A percentile compares a stretch with the other conserved stretches of the same genome.
These are phyloP conservation scores for Moniliella sp. DNA, from an alignment of 1,284 basidiomycete genomes.

Conservation along the genomic window DNA sequence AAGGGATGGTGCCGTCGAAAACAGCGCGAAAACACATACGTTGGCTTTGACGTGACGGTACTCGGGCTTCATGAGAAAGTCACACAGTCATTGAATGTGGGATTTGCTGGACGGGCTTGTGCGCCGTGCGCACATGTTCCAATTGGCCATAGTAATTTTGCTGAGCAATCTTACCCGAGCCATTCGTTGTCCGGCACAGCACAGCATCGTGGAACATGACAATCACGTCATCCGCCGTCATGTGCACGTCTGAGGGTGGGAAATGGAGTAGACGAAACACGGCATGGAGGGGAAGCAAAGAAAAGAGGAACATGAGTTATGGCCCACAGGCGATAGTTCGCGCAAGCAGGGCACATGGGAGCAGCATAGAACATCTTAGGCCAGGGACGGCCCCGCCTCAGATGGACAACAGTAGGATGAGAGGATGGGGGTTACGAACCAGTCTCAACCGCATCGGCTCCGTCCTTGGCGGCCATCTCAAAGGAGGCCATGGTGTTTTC, in stretches of 20 bases:
- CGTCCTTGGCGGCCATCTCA: slow-evolving; percentile 26
- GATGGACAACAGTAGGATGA: neutral
- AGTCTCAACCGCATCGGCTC: slow-evolving; percentile 38
- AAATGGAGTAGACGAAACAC: too few species aligned
- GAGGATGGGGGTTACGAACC: slow-evolving; percentile 6
- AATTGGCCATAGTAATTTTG: slow-evolving; percentile 46
- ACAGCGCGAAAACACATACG: too few species aligned
- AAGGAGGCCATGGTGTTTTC: slow-evolving; percentile 32
- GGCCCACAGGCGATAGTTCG: too few species aligned
- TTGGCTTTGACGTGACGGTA: slow-evolving; percentile 30
- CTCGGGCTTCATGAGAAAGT: slow-evolving; percentile 24
- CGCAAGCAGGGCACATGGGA: too few species aligned
- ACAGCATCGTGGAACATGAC: slow-evolving; percentile 85
- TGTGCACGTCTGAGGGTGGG: slow-evolving; percentile 96
- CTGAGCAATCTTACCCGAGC: slow-evolving; percentile 39
- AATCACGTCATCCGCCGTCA: slow-evolving; percentile 67
- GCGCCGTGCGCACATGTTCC: slow-evolving; percentile 57
- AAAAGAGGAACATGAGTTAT: too few species aligned
- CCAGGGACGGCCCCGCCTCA: too few species aligned
- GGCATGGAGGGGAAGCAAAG: too few species aligned
- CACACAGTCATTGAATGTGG: slow-evolving; percentile 24
- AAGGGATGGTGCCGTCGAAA: too few species aligned
- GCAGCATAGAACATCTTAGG: too few species aligned
- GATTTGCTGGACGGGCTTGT: slow-evolving; percentile 45
- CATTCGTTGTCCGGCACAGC: slow-evolving; percentile 41